Percentiles rank a stretch among this genome's conserved stretches.
These are phyloP conservation scores for Paxillus rubicundulus DNA, from an alignment of 768 basidiomycete genomes.

Conservation along the genomic window DNA sequence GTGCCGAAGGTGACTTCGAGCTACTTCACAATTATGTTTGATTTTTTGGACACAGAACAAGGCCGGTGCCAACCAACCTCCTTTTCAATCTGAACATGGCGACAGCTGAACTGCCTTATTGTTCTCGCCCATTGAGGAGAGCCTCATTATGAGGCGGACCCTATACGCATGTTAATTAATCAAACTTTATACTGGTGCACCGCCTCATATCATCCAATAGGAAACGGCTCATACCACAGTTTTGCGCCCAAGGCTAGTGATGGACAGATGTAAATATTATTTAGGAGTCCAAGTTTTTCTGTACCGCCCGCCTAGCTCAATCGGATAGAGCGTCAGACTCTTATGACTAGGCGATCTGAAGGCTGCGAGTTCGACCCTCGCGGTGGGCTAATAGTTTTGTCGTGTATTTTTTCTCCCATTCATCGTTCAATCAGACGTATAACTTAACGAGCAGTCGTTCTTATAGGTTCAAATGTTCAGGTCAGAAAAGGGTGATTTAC, in stretches of 20 bases:
- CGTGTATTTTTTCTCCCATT: neutral
- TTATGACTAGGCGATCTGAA: slow-evolving; percentile 53
- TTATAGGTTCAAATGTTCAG: too few relatives aligned
- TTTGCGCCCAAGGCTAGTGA: slow-evolving; percentile 18
- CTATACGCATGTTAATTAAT: slow-evolving; percentile 20
- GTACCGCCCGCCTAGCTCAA: slow-evolving; percentile 59
- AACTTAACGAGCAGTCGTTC: too few relatives aligned
- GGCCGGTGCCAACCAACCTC: neutral
- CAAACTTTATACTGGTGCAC: slow-evolving; percentile 11
- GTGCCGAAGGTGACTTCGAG: too few relatives aligned
- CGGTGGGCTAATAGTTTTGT: slow-evolving; percentile 49
- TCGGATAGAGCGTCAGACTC: slow-evolving; percentile 69
- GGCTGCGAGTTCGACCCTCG: slow-evolving; percentile 66
- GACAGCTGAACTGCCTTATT: neutral
- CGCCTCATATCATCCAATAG: slow-evolving; percentile 8
- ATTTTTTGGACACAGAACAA: neutral
- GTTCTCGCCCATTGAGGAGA: neutral
- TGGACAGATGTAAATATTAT: neutral
- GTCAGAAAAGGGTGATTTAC: neutral
- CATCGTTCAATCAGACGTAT: too few relatives aligned
- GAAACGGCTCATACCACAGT: slow-evolving; percentile 19
- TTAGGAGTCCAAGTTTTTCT: neutral
- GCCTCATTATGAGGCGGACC: neutral
- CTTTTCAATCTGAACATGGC: neutral
- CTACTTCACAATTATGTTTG: too few relatives aligned